Evolutionary conservation across 768 basidiomycete species (phyloP).

Genomic region (Amanita muscaria): DNA sequence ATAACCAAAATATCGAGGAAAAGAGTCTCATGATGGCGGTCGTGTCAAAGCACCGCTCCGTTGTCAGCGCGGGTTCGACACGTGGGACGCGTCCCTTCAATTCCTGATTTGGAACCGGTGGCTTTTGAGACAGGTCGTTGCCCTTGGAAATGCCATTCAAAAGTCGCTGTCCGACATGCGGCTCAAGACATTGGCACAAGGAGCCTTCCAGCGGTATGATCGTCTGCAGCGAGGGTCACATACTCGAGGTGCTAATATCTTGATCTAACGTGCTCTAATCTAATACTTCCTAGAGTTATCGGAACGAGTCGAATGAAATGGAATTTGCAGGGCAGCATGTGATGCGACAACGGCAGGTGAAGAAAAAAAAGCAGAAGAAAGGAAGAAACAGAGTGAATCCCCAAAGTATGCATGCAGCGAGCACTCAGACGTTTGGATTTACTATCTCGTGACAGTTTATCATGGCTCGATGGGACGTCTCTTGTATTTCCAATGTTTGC

Average conservation of each 20-base stretch:
- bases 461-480: conserved; percentile 72
- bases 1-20: conserved; percentile 33
- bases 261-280: conserved; percentile 3
- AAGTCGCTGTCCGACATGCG: conserved; percentile 66
- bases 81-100: not conserved
- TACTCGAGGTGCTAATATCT: conserved; percentile 57
- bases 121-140: no score
- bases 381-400: conserved; percentile 48
- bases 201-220: conserved; percentile 74
- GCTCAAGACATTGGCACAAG: conserved; percentile 83
- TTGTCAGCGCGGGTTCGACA: not conserved
- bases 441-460: conserved; percentile 47
- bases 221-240: conserved; percentile 86
- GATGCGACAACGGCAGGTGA: conserved; percentile 58
- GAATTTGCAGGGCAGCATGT: conserved; percentile 54
- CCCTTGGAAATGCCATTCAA: conserved; percentile 45
- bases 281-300: conserved; percentile 51
- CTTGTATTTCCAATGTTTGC: conserved; percentile 78
- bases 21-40: conserved; percentile 39
- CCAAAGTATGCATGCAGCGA: conserved; percentile 31
- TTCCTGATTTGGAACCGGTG: conserved; percentile 7
- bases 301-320: conserved; percentile 70
- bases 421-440: not conserved
- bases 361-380: conserved; percentile 45
- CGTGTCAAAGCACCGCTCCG: not conserved